phyloP scores from a whole-genome alignment of 441 rosid genomes.

The Raphanus hybrid region DNA sequence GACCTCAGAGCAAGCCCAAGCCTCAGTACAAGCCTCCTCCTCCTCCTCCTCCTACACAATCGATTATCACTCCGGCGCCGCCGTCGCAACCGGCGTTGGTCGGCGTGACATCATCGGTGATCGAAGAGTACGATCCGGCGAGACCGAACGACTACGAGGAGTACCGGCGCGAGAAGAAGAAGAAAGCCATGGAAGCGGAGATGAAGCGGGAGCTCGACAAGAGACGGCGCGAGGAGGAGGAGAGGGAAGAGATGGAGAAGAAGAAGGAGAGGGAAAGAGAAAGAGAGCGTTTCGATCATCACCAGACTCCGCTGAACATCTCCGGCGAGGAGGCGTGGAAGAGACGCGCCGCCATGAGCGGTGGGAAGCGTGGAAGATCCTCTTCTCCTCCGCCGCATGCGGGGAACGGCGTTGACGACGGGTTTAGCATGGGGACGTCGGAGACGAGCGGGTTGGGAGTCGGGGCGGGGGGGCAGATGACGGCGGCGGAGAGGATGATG shows the following conservation, averaged over 20 bases:
- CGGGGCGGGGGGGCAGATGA: constrained; percentile 99
- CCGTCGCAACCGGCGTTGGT: constrained; percentile 69
- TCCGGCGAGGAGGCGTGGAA: constrained; percentile 99
- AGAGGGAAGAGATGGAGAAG: constrained; percentile 48
- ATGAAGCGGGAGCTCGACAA: constrained; percentile 57
- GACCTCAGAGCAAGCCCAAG: constrained; percentile 64
- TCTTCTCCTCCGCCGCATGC: constrained; percentile 77
- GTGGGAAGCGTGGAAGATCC: constrained; percentile 85
- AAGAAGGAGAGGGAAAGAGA: constrained; percentile 50
- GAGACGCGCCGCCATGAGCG: constrained; percentile 89
- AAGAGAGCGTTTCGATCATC: constrained; percentile 34
- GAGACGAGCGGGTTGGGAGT: constrained; percentile 90
- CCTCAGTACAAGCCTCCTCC: constrained; percentile 40
- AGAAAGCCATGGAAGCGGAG: constrained; percentile 74
- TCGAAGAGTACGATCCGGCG: constrained; percentile 74
- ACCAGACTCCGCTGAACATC: constrained; percentile 53
- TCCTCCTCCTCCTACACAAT: neutral
- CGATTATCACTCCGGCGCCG: constrained; percentile 15
- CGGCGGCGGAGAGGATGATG: constrained; percentile 99
- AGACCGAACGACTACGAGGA: constrained; percentile 64
- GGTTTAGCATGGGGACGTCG: constrained; percentile 83
- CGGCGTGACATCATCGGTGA: constrained; percentile 75
- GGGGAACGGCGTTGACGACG: constrained; percentile 39
- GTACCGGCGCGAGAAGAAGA: constrained; percentile 71
- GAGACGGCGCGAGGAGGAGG: constrained; percentile 48